Evolutionary conservation across 495 filamentous ascomycete species (phyloP).

Genomic region (Cercophora samala): DNA sequence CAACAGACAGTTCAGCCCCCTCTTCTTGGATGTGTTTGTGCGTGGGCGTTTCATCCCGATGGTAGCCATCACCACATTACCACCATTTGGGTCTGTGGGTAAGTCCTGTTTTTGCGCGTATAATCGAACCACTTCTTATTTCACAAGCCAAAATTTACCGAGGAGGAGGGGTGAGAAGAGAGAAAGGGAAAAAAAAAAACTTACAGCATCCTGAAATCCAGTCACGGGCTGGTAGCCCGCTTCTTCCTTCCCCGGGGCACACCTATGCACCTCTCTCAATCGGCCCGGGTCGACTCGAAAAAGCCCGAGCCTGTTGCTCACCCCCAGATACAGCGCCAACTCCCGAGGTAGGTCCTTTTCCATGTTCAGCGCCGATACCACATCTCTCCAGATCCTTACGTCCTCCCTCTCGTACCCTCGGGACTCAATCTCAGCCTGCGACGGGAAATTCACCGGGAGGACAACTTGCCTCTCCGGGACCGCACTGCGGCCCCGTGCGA

Average conservation of each 20-base stretch:
- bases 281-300: slow-evolving; percentile 65
- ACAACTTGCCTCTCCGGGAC: slow-evolving; percentile 53
- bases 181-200: slow-evolving; percentile 16
- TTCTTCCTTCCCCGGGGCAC: slow-evolving; percentile 64
- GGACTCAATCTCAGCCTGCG: slow-evolving; percentile 47
- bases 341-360: slow-evolving; percentile 47
- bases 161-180: background rate
- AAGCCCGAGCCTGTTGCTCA: slow-evolving; percentile 61
- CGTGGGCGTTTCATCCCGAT: background rate
- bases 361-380: slow-evolving; percentile 59
- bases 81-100: background rate
- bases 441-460: slow-evolving; percentile 64
- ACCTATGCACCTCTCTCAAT: slow-evolving; percentile 66
- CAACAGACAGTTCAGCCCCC: background rate
- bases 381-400: slow-evolving; percentile 80
- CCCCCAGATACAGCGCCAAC: slow-evolving; percentile 58
- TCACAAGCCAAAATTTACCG: background rate
- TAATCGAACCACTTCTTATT: background rate
- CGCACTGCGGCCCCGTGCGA: slow-evolving; percentile 42
- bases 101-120: background rate
- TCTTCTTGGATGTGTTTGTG: background rate
- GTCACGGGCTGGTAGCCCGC: slow-evolving; percentile 73
- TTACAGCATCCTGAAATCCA: slow-evolving; percentile 78
- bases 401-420: slow-evolving; percentile 57
- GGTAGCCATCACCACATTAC: too few species aligned